These are phyloP conservation scores for Phytopythium oedochilum DNA, from an alignment of 352 stramenopile genomes.

Conservation along the genomic window DNA sequence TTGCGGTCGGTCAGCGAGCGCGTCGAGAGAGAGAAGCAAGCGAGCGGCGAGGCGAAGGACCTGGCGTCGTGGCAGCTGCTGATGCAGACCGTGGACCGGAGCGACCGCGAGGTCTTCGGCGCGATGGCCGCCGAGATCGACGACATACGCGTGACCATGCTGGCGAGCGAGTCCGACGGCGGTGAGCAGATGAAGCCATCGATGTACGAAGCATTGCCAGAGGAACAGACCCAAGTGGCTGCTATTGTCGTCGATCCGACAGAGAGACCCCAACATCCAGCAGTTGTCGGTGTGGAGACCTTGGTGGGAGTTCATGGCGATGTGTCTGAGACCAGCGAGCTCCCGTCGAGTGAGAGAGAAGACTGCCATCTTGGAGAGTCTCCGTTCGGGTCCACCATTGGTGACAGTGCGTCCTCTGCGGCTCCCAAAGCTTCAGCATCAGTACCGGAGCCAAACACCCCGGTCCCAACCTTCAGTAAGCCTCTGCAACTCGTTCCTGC, in stretches of 20 bases:
- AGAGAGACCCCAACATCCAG: not conserved
- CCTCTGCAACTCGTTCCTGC: too few species aligned
- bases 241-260: too few species aligned
- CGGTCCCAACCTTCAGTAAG: too few species aligned
- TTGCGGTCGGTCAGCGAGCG: slow-evolving; percentile 4
- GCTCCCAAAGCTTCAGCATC: not conserved
- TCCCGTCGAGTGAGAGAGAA: too few species aligned
- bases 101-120: slow-evolving; percentile 37
- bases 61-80: slow-evolving; percentile 23
- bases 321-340: not conserved
- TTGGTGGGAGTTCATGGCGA: not conserved
- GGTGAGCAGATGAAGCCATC: not conserved
- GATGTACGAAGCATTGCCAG: not conserved
- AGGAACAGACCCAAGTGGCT: not conserved
- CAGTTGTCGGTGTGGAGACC: not conserved
- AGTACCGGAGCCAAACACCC: too few species aligned
- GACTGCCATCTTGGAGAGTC: too few species aligned
- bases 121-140: slow-evolving; percentile 21
- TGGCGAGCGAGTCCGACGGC: not conserved
- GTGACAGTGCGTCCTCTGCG: not conserved
- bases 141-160: slow-evolving; percentile 20
- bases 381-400: not conserved
- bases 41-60: not conserved
- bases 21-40: not conserved
- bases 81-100: slow-evolving; percentile 27